Base-by-base conservation (phyloP, 768 basidiomycete genomes). In the Termitomyces sp. region DNA sequence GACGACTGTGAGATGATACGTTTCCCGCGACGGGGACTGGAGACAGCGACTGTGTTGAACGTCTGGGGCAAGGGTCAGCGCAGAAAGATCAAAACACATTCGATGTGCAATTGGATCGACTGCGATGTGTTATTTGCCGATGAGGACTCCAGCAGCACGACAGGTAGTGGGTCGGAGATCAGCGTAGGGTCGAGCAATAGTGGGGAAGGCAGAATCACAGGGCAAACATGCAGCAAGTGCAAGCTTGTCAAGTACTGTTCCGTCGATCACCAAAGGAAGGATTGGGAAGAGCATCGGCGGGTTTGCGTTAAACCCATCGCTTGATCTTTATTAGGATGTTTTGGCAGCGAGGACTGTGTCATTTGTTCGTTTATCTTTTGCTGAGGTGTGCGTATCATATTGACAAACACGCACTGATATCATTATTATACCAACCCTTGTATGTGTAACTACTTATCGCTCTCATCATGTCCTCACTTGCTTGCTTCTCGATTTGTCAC, bases 31-130 rank as follows among this genome's bases (percentile, higher is more conserved):
- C 75, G 79, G 56, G 88, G 89, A 2, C 64, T 81, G 22, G 83
- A 85, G 56, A 77, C 74, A 3, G 88, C 89, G 5, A 79, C 79
- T 4, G 76, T 90, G 42, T 77, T 91, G 36, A 78, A 85, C 42
- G 78, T 88, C 65, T 84, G 82, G 62, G 77, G 81, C n/a, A 82
- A 83, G 49, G 76, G 77, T 54, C 77, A 73, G 62, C 76, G 79
- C 49, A 82, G 75, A 63, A 78, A 77, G 51, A 71, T 86, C 12
- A 82, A 78, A 62, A 66, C 76, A 33, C 78, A 75, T 60, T 82
- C 87, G 68, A 89, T 91, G 87, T 91, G 89, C 71, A 91, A 91
- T 64, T 91, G 89, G 89, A 86, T 89, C 54, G 88, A 89, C 63
- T 91, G 89, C 65, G 76, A 82, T 60, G 76, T 84, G 34, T 77